Evolutionary conservation across 202 grass and related monocot species (phyloP).

Genomic region (Sporobolus alterniflorus): DNA sequence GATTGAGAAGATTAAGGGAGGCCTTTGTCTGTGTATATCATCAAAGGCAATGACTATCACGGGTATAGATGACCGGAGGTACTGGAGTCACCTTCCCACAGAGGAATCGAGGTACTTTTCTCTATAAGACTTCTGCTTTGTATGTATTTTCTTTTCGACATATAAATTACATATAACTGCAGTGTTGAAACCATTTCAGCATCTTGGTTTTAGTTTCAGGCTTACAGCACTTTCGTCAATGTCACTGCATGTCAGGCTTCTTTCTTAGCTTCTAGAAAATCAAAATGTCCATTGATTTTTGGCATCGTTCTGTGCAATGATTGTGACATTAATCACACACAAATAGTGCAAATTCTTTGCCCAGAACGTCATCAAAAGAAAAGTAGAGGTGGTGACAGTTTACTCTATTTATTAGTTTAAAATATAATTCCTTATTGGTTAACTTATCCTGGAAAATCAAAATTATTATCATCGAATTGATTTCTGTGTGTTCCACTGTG

Average conservation of each 20-base stretch:
- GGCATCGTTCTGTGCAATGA: neutral
- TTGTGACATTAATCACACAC: neutral
- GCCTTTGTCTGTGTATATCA: constrained; percentile 75
- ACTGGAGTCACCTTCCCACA: constrained; percentile 72
- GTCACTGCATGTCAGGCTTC: neutral
- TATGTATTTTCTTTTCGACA: neutral
- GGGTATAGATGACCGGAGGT: constrained; percentile 85
- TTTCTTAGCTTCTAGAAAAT: constrained; percentile 3
- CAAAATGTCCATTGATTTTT: neutral
- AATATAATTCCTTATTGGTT: neutral
- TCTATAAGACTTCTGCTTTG: neutral
- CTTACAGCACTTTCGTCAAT: neutral
- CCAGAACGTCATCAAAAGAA: neutral
- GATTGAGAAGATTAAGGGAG: constrained; percentile 70
- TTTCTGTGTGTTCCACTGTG: neutral
- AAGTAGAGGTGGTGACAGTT: neutral
- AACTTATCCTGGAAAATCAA: too few relatives aligned
- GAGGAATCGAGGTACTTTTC: constrained; percentile 79
- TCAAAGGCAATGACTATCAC: constrained; percentile 85
- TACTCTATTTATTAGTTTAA: neutral
- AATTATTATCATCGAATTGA: too few relatives aligned
- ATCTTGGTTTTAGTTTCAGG: neutral
- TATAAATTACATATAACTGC: neutral
- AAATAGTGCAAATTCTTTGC: neutral
- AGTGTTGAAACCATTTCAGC: constrained; percentile 5